Conservation (phyloP, 441 rosid species). For the Adansonia grandidieri region DNA sequence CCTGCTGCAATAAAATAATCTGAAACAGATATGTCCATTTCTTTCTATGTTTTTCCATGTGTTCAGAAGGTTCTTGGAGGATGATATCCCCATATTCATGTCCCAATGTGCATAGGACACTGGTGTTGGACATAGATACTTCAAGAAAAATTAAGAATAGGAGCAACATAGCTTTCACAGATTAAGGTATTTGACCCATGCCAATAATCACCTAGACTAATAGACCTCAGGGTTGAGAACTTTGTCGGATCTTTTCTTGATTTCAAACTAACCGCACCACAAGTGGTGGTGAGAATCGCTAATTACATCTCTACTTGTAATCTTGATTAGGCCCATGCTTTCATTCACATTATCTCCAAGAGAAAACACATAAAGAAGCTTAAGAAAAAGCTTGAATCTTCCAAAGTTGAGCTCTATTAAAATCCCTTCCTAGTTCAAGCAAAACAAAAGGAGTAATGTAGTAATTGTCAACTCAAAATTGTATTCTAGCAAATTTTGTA, state of each 20-base stretch:
- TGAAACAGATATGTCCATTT: too few relatives aligned
- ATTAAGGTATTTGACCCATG: conserved; percentile 1
- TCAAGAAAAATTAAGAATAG: too few relatives aligned
- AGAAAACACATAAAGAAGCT: background rate
- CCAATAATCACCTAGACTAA: background rate
- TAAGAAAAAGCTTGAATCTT: background rate
- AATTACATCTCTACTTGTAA: background rate
- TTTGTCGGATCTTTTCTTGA: background rate
- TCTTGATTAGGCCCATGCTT: background rate
- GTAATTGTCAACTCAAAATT: background rate
- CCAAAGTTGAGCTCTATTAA: background rate
- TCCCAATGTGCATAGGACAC: too few relatives aligned
- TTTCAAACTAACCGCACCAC: background rate
- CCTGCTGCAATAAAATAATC: background rate
- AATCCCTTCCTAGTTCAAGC: background rate
- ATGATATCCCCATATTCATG: too few relatives aligned
- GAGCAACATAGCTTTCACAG: background rate
- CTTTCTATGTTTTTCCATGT: too few relatives aligned
- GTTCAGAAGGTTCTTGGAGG: too few relatives aligned
- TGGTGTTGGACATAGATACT: too few relatives aligned
- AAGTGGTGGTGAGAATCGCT: background rate
- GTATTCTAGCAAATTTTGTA: background rate
- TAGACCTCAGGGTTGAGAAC: background rate
- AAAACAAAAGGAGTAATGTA: background rate
- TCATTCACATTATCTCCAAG: background rate